A percentile compares a stretch with the other conserved stretches of the same genome.
Evolutionary conservation across 2,329 filamentous ascomycete genomes (phyloP).

Genomic region (Chaetothyriales sp.): DNA sequence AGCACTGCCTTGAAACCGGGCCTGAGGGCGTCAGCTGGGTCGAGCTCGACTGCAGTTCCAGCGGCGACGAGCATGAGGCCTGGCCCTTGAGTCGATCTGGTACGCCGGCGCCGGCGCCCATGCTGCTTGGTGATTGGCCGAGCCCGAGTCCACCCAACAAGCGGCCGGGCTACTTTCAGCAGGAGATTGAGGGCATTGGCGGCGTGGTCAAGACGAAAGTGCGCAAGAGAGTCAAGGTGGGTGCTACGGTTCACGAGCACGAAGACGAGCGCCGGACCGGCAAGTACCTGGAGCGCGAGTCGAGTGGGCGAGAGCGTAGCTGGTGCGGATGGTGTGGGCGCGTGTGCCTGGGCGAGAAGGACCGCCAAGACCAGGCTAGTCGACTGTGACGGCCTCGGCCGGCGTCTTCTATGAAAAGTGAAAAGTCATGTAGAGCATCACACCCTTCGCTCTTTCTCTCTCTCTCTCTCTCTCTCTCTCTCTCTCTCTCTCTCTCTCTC

Average conservation of each 20-base stretch:
- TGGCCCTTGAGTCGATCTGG: constrained; percentile 2
- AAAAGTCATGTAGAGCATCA: too few species aligned
- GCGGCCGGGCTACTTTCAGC: constrained; percentile 60
- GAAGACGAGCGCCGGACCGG: constrained; percentile 60
- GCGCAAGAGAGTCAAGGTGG: constrained; percentile 69
- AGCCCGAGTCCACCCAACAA: constrained; percentile 23
- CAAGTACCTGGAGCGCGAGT: constrained; percentile 56
- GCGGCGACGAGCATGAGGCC: constrained; percentile 14
- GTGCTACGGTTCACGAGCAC: constrained; percentile 73
- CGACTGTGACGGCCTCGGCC: too few species aligned
- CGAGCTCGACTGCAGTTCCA: constrained; percentile 69
- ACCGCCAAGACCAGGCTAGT: constrained; percentile 18
- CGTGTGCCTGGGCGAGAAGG: constrained; percentile 49
- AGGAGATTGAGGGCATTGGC: constrained; percentile 85
- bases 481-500: too few species aligned
- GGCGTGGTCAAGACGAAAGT: constrained; percentile 77
- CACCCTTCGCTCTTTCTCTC: too few species aligned
- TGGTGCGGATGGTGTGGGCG: constrained; percentile 90
- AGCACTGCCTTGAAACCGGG: constrained; percentile 59
- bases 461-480: too few species aligned
- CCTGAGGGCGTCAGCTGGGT: constrained; percentile 51
- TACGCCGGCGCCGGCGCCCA: constrained; percentile 11
- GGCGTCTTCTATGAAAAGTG: too few species aligned
- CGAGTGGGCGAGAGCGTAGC: constrained; percentile 53
- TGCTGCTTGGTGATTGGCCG: constrained; percentile 2